These are phyloP conservation scores for Fusarium goolgardi DNA, from an alignment of 2,329 filamentous ascomycete genomes.

Conservation along the genomic window DNA sequence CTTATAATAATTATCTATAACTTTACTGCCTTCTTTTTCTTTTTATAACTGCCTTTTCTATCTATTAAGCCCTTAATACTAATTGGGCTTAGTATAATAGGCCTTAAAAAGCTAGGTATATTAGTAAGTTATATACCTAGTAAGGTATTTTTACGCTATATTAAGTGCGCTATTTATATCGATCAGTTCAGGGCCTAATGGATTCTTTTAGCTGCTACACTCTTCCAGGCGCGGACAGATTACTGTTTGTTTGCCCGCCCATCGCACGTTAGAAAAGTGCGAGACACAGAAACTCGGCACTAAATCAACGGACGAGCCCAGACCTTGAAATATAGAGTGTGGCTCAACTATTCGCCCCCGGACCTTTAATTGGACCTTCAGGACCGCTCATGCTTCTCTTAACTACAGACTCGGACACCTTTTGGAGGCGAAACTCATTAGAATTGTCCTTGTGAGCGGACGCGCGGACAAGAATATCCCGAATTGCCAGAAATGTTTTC, in stretches of 20 bases:
- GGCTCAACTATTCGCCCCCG: constrained; percentile 25
- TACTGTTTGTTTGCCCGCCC: constrained; percentile 6
- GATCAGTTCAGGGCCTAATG: too few relatives aligned
- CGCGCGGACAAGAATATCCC: constrained; percentile 41
- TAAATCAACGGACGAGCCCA: constrained; percentile 5
- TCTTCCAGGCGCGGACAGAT: constrained; percentile 22
- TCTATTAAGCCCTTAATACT: too few relatives aligned
- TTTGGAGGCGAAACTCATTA: constrained; percentile 12
- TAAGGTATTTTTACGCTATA: too few relatives aligned
- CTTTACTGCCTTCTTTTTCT: too few relatives aligned
- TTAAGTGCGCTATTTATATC: too few relatives aligned
- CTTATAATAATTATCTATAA: too few relatives aligned
- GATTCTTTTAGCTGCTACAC: constrained; percentile 9
- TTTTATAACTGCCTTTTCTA: too few relatives aligned
- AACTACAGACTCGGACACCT: constrained; percentile 10
- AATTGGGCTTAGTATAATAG: too few relatives aligned
- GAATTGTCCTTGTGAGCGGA: constrained; percentile 24
- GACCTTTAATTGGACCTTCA: constrained; percentile 32
- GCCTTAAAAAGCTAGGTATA: too few relatives aligned
- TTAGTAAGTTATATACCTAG: too few relatives aligned
- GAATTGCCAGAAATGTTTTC: constrained; percentile 1
- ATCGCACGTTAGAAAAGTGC: constrained; percentile 19
- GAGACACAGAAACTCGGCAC: constrained; percentile 17
- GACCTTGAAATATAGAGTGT: neutral
- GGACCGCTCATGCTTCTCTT: constrained; percentile 32